Evolutionary conservation across 441 rosid genomes (phyloP).

Genomic region (Gossypium laxum): DNA sequence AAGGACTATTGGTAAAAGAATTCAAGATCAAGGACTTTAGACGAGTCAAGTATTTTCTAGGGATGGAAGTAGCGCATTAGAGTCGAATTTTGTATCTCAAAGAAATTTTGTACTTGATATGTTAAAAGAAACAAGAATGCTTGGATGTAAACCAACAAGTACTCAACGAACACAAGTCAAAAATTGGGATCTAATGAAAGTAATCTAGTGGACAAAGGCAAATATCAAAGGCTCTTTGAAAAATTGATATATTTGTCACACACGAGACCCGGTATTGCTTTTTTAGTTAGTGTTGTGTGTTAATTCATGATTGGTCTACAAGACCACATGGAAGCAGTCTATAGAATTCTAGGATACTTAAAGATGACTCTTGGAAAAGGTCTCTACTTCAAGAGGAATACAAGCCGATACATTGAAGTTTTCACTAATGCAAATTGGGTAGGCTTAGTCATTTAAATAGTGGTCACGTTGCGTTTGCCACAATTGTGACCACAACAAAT

Average conservation of each 20-base stretch:
- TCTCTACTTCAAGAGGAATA: not conserved
- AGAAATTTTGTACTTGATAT: not conserved
- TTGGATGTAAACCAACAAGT: not conserved
- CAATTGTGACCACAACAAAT: not conserved
- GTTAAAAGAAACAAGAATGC: not conserved
- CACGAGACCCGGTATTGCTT: not conserved
- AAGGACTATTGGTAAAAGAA: not conserved
- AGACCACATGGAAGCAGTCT: not conserved
- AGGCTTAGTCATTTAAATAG: not conserved
- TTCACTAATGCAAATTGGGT: not conserved
- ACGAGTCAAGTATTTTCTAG: not conserved
- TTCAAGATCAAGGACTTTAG: not conserved
- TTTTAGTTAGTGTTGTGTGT: not conserved
- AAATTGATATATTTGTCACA: not conserved
- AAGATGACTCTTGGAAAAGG: not conserved
- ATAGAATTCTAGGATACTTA: not conserved
- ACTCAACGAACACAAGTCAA: not conserved
- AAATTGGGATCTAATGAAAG: not conserved
- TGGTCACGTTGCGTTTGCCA: not conserved
- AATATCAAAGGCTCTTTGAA: not conserved
- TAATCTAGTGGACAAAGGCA: not conserved
- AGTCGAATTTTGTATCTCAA: not conserved
- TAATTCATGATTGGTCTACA: not conserved
- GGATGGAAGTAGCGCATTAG: not conserved
- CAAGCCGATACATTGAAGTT: not conserved